Evolutionary conservation across 148 eudicot species (phyloP).

Genomic region (Rhododendron molle): DNA sequence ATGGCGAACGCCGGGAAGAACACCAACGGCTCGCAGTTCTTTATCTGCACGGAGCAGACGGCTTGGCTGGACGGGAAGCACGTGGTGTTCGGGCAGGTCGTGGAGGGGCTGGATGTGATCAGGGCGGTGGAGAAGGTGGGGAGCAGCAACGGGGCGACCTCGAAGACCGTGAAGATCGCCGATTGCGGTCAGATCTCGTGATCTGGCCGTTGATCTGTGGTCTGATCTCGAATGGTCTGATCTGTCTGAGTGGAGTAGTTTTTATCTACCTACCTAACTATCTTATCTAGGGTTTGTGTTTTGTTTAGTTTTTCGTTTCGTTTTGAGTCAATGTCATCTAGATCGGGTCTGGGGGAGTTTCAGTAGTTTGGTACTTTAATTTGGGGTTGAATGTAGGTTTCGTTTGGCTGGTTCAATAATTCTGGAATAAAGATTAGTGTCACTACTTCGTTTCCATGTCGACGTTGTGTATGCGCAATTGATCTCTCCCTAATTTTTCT

Average conservation of each 20-base stretch:
- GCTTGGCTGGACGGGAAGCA: constrained; percentile 74
- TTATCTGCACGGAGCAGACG: constrained; percentile 65
- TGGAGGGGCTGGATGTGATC: constrained; percentile 58
- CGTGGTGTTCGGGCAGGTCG: constrained; percentile 65
- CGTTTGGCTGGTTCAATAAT: background rate
- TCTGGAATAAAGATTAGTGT: background rate
- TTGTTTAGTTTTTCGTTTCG: background rate
- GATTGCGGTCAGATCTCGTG: constrained; percentile 56
- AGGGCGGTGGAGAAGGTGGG: constrained; percentile 51
- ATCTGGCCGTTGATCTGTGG: background rate
- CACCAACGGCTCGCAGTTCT: constrained; percentile 84
- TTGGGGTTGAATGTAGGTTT: background rate
- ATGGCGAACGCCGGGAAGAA: constrained; percentile 71
- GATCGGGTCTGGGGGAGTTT: background rate
- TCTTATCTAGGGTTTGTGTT: background rate
- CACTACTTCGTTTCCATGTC: background rate
- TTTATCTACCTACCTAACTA: background rate
- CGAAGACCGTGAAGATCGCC: constrained; percentile 42
- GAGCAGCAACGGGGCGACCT: constrained; percentile 31
- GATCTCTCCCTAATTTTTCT: background rate
- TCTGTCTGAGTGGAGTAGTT: background rate
- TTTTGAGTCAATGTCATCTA: background rate
- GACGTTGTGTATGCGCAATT: background rate
- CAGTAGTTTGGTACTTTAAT: background rate
- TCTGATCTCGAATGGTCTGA: background rate